Evolutionary conservation across 177 flowering plant species (phyloP).

Genomic region (Vitis hybrid): DNA sequence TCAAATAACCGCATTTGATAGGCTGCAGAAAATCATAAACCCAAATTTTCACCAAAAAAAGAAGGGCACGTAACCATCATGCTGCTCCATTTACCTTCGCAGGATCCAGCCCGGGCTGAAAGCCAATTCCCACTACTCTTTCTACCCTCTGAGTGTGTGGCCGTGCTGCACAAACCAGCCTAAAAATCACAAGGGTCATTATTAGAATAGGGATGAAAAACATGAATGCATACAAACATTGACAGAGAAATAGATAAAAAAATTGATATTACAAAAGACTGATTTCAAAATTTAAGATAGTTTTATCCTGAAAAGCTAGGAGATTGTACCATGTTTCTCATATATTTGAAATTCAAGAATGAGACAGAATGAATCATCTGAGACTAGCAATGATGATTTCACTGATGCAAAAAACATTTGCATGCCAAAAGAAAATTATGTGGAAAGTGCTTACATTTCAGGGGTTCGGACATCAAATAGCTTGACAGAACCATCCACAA

Average conservation of each 20-base stretch:
- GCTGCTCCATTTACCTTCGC: constrained; percentile 50
- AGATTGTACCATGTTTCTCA: no score
- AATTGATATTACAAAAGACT: no score
- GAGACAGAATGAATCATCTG: neutral
- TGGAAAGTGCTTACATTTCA: constrained; percentile 56
- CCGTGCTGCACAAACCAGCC: constrained; percentile 67
- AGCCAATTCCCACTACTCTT: constrained; percentile 85
- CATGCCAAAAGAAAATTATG: neutral
- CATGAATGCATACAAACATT: no score
- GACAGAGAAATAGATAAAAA: no score
- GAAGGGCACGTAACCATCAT: neutral
- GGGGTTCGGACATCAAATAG: constrained; percentile 84
- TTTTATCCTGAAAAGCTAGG: no score
- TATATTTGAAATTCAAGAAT: no score
- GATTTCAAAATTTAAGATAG: no score
- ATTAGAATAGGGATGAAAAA: neutral
- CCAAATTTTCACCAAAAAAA: neutral
- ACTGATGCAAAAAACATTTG: neutral
- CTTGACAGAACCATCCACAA: constrained; percentile 80
- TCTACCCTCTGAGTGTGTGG: constrained; percentile 70
- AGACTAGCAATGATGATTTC: neutral
- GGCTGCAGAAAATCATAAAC: no score
- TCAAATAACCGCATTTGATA: no score
- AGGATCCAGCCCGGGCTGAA: constrained; percentile 92
- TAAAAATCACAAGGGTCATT: constrained; percentile 15